Conservation (phyloP, 129 eudicot species). For the Cynara cardunculus region DNA sequence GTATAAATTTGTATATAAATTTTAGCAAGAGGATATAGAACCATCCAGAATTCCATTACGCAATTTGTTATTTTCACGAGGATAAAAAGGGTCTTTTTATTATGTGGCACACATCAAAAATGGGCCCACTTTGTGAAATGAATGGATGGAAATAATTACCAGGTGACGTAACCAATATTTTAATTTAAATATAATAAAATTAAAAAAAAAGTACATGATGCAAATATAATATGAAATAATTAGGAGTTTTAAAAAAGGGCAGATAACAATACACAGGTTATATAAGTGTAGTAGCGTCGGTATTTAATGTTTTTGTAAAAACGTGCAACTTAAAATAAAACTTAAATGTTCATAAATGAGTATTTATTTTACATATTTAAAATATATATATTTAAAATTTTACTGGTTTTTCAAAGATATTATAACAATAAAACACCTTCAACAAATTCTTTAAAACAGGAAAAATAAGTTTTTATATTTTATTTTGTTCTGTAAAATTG, state of each 20-base stretch:
- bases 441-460: no score
- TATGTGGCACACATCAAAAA: constrained; percentile 13
- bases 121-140: not conserved
- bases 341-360: no score
- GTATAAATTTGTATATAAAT: no score
- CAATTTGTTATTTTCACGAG: not conserved
- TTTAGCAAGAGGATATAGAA: constrained; percentile 6
- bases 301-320: no score
- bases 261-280: not conserved
- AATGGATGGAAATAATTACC: constrained; percentile 5
- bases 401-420: no score
- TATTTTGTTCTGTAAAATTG: no score
- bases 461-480: no score
- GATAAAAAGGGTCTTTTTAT: not conserved
- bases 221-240: not conserved
- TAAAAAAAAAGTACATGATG: not conserved
- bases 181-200: not conserved
- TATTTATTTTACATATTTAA: no score
- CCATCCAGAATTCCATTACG: constrained; percentile 13
- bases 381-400: no score
- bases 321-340: no score
- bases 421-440: no score
- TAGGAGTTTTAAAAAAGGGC: no score
- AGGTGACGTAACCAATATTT: not conserved
- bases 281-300: not conserved